These are phyloP conservation scores for Corchorus olitorius DNA, from an alignment of 345 rosid genomes.

Conservation along the genomic window DNA sequence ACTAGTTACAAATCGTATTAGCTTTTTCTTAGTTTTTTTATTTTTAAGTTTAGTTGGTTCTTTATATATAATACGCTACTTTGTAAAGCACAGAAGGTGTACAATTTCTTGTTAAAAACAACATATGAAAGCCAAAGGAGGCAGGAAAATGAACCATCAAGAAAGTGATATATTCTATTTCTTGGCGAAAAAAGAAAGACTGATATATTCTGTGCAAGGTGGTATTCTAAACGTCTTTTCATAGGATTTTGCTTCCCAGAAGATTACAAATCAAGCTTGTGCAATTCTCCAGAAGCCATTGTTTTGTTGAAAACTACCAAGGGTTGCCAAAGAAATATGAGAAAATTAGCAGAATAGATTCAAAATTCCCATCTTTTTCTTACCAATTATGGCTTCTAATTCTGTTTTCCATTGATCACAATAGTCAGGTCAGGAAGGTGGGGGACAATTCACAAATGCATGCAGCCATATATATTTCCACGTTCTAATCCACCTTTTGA, in stretches of 20 bases:
- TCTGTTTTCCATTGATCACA: not conserved
- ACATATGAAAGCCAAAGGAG: not conserved
- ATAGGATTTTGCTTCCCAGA: not conserved
- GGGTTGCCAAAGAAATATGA: not conserved
- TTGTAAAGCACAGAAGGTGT: not conserved
- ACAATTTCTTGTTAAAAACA: not conserved
- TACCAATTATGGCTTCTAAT: slow-evolving; percentile 18
- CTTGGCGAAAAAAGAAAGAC: not conserved
- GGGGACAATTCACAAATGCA: not conserved
- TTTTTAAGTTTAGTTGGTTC: too few species aligned
- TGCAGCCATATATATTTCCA: not conserved
- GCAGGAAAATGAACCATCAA: slow-evolving; percentile 2
- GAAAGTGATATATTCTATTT: not conserved
- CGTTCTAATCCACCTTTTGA: not conserved
- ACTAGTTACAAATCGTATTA: too few species aligned
- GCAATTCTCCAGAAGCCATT: not conserved
- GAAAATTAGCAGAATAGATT: slow-evolving; percentile 39
- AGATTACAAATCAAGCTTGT: not conserved
- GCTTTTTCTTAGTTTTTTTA: too few species aligned
- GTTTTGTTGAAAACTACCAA: not conserved
- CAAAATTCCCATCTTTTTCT: slow-evolving; percentile 27
- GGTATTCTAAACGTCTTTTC: slow-evolving; percentile 10
- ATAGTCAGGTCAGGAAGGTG: not conserved
- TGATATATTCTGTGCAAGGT: not conserved
- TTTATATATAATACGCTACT: too few species aligned